A percentile compares a stretch with the other conserved stretches of the same genome.
These are phyloP conservation scores for Salvia sclarea DNA, from an alignment of 305 asterid genomes.

Conservation along the genomic window DNA sequence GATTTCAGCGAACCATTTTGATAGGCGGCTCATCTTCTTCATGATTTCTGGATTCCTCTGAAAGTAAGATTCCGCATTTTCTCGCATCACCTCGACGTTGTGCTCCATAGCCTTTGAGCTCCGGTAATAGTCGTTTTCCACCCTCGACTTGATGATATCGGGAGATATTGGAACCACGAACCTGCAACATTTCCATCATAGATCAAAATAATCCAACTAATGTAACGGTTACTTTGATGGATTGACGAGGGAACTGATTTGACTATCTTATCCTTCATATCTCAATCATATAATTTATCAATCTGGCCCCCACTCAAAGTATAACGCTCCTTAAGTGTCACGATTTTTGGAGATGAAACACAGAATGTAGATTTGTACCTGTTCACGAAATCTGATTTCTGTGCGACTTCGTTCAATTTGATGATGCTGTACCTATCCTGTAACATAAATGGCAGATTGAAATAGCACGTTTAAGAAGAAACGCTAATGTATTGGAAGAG, in stretches of 20 bases:
- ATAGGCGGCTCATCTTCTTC: slow-evolving; percentile 59
- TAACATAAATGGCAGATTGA: slow-evolving; percentile 42
- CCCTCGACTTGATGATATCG: slow-evolving; percentile 59
- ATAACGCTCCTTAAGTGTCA: too few species aligned
- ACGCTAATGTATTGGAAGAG: slow-evolving; percentile 4
- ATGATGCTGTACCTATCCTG: slow-evolving; percentile 74
- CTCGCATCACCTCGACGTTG: slow-evolving; percentile 63
- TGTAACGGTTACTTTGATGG: too few species aligned
- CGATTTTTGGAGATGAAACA: too few species aligned
- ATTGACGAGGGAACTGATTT: too few species aligned
- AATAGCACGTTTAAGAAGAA: slow-evolving; percentile 13
- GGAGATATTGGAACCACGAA: slow-evolving; percentile 86
- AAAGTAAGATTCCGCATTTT: slow-evolving; percentile 60
- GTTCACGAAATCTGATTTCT: slow-evolving; percentile 68
- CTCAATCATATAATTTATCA: too few species aligned
- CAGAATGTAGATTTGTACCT: slow-evolving; percentile 48
- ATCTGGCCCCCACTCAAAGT: too few species aligned
- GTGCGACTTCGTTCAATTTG: slow-evolving; percentile 65
- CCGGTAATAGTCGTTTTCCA: slow-evolving; percentile 71
- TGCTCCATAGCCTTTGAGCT: slow-evolving; percentile 59
- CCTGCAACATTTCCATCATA: slow-evolving; percentile 51
- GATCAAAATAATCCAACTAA: too few species aligned
- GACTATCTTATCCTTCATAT: too few species aligned
- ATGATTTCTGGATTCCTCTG: slow-evolving; percentile 48
- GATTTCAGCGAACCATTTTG: slow-evolving; percentile 45